Base-by-base conservation (phyloP, 2,329 filamentous ascomycete genomes). In the Exserohilum turcica region DNA sequence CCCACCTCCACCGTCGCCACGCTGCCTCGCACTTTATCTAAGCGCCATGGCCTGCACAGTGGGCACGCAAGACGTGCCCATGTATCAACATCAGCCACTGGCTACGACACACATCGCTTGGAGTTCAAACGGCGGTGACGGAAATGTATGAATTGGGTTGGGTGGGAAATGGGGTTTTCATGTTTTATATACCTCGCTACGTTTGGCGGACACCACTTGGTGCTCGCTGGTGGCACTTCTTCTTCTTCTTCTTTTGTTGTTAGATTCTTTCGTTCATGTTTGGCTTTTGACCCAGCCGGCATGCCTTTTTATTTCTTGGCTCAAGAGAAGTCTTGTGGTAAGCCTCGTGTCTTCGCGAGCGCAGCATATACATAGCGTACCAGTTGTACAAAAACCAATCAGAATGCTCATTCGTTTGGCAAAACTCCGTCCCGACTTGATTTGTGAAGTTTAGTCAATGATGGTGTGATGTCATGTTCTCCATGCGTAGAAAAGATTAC, bases 1-100 rank as follows among this genome's bases (percentile, higher is more conserved):
- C 58, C 6, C 68, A 68, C 39, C 58, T 70, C 36, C 64, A 68
- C 59, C 68, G 66, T 52, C 66, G 67, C 36, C 66, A 67, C 56
- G 62, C 61, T 36, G 60, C 64, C 24, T 56, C 61, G 38, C 61
- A 47, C 61, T 39, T 64, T 9, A 15, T 63, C 43, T 70, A 62
- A 63, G 48, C 43, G 36, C n/a, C 33, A 53, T 29, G 40, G 18
- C 29, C 12, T 31, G 21, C 51, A 50, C 46, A 31, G 37, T 36
- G 40, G 46, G 33, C 9, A n/a, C 39, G 9, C 38, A 53, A 39
- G 21, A 49, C 33, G 36, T 13, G 43, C 29, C 37, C 33, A 43
- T 39, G 57, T 40, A 60, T 44, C 15, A 31, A 39, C 24, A 52
- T 27, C 36, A 55, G 47, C 49, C 48, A 38, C 39, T 21, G 48